Base-by-base conservation (phyloP, 208 protist species). In the Phytomonas francai region DNA sequence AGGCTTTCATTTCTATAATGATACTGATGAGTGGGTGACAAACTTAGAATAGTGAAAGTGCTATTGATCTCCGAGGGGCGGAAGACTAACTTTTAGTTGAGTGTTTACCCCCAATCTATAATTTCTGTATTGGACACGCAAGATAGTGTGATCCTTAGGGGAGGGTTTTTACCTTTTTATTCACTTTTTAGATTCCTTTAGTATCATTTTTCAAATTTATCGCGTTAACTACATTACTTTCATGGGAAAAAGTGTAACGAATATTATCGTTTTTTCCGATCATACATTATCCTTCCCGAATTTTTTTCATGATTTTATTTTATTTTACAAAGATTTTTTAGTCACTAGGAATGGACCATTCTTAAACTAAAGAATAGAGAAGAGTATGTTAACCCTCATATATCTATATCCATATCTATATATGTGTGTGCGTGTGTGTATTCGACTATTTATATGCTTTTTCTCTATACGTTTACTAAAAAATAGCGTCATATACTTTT, bases 251-350 rank as follows among this genome's bases (percentile, higher is more conserved):
- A 54, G 7, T 54, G 19, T 36, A 25, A 54, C 11, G 45, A 54
- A 54, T 25, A 25, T 25, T 25, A 45, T 45, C 39, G 39, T 16
- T 2, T 45, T 45, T 45, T 45, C n/a, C n/a, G n/a, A n/a, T n/a
- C n/a, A n/a, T n/a, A n/a, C n/a, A n/a, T n/a, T n/a, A n/a, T n/a
- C n/a, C n/a, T n/a, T n/a, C n/a, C n/a, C n/a, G n/a, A n/a, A n/a
- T 36, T 54, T 25, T 54, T 54, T 54, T 9, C 19, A 54, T 54
- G 11, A 25, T 25, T 25, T 25, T 19, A 25, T 54, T 25, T 25
- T 75, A 30, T 59, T 75, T 59, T 66, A 61, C 59, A 36, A 22
- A 19, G 27, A 39, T 14, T 32, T 62, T 62, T 22, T 62, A 9
- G 22, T 62, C 32, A 29, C 27, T 32, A 7, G n/a, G 14, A 22